Percentiles rank a stretch among this genome's conserved stretches.
Conservation (phyloP, 306 rosid species). For the Vigna mungo region DNA sequence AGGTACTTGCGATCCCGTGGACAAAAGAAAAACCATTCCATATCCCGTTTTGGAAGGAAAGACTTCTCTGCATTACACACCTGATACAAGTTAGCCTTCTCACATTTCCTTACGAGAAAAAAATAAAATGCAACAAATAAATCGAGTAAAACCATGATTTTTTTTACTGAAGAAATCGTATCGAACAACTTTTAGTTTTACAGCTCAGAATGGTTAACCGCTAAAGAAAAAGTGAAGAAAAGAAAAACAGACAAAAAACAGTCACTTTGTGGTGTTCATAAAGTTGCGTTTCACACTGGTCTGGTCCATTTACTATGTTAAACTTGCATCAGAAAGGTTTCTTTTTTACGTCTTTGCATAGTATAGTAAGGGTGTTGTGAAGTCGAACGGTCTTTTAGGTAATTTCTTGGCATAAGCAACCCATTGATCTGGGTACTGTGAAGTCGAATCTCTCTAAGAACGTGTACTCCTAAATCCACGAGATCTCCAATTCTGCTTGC, state of each 20-base stretch:
- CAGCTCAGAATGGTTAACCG: constrained; percentile 27
- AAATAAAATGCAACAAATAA: constrained; percentile 3
- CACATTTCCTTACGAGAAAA: constrained; percentile 19
- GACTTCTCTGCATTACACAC: constrained; percentile 70
- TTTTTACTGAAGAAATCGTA: constrained; percentile 36
- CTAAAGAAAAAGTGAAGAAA: constrained; percentile 40
- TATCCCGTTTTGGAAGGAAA: constrained; percentile 76
- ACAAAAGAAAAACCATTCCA: constrained; percentile 97
- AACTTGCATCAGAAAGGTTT: constrained; percentile 4
- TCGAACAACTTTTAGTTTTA: constrained; percentile 39
- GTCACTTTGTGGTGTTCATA: constrained; percentile 22
- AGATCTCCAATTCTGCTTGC: too few species aligned
- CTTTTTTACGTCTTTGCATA: not conserved
- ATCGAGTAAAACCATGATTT: not conserved
- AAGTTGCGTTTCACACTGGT: constrained; percentile 33
- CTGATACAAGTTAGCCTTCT: constrained; percentile 37
- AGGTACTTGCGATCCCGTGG: constrained; percentile 90
- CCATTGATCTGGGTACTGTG: constrained; percentile 96
- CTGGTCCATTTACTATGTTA: not conserved
- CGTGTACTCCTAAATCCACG: constrained; percentile 24
- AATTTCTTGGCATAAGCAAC: too few species aligned
- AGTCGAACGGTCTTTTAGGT: too few species aligned
- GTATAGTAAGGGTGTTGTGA: too few species aligned
- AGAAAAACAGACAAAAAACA: constrained; percentile 33
- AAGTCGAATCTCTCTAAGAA: constrained; percentile 62